These are phyloP conservation scores for Petunia hybrid DNA, from an alignment of 305 asterid genomes.

Conservation along the genomic window DNA sequence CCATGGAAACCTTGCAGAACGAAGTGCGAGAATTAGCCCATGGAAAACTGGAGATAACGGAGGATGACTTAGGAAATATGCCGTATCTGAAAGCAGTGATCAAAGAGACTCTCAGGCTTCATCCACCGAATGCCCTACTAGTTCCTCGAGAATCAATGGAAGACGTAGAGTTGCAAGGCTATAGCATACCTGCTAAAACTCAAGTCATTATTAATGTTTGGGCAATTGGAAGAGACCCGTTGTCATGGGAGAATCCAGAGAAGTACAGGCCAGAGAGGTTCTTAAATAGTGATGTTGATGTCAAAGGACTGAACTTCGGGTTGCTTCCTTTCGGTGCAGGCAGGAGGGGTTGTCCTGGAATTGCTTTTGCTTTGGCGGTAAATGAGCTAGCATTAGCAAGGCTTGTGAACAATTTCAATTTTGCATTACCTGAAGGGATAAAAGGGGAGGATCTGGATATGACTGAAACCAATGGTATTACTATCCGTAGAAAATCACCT, in stretches of 20 bases:
- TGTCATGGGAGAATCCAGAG: not conserved
- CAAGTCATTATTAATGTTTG: not conserved
- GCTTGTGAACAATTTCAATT: slow-evolving; percentile 47
- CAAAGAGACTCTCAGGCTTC: slow-evolving; percentile 48
- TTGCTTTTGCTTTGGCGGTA: not conserved
- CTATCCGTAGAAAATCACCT: not conserved
- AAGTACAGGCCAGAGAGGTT: not conserved
- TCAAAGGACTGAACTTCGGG: slow-evolving; percentile 37
- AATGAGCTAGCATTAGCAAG: slow-evolving; percentile 47
- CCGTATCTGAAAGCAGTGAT: slow-evolving; percentile 48
- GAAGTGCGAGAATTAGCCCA: slow-evolving; percentile 36
- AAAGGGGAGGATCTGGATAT: slow-evolving; percentile 43
- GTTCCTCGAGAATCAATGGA: not conserved
- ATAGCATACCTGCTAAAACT: slow-evolving; percentile 20
- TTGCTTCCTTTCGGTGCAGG: slow-evolving; percentile 48
- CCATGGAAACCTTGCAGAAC: slow-evolving; percentile 35
- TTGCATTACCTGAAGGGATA: slow-evolving; percentile 44
- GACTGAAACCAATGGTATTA: slow-evolving; percentile 34
- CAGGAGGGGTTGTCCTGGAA: slow-evolving; percentile 44
- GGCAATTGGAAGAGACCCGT: not conserved
- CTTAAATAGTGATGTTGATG: slow-evolving; percentile 33
- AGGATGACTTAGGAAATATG: slow-evolving; percentile 43
- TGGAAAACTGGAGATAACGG: not conserved
- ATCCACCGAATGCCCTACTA: slow-evolving; percentile 42
- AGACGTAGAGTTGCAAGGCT: slow-evolving; percentile 37